Evolutionary conservation across 306 rosid genomes (phyloP).

Genomic region (Vachellia pachyceras): DNA sequence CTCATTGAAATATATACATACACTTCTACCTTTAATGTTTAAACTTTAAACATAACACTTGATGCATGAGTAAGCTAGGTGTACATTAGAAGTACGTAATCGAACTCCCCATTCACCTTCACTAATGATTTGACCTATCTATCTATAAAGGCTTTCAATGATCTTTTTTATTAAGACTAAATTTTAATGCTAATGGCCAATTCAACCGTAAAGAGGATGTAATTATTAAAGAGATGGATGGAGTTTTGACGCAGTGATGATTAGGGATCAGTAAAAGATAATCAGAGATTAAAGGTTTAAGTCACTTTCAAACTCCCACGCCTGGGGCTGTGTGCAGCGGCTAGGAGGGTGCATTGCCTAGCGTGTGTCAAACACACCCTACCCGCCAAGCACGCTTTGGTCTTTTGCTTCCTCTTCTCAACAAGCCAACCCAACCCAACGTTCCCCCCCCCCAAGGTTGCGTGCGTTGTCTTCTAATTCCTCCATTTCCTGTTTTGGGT

Average conservation of each 20-base stretch:
- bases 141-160: not conserved
- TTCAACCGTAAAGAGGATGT: not conserved
- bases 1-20: too few relatives aligned
- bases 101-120: not conserved
- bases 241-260: too few relatives aligned
- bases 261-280: too few relatives aligned
- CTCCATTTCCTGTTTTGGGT: slow-evolving; percentile 49
- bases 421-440: slow-evolving; percentile 56
- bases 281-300: not conserved
- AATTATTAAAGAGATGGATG: too few relatives aligned
- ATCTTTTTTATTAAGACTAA: not conserved
- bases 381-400: slow-evolving; percentile 47
- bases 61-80: too few relatives aligned
- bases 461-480: slow-evolving; percentile 62
- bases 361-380: slow-evolving; percentile 28
- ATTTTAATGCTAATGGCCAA: not conserved
- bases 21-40: not conserved
- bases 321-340: slow-evolving; percentile 24
- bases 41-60: too few relatives aligned
- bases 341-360: slow-evolving; percentile 23
- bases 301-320: not conserved
- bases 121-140: not conserved
- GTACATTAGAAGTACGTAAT: too few relatives aligned
- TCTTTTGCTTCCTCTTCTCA: slow-evolving; percentile 69
- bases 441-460: slow-evolving; percentile 57